Evolutionary conservation across 1,139 yeast genomes (phyloP).

Genomic region (Lodderomyces beijingensis): DNA sequence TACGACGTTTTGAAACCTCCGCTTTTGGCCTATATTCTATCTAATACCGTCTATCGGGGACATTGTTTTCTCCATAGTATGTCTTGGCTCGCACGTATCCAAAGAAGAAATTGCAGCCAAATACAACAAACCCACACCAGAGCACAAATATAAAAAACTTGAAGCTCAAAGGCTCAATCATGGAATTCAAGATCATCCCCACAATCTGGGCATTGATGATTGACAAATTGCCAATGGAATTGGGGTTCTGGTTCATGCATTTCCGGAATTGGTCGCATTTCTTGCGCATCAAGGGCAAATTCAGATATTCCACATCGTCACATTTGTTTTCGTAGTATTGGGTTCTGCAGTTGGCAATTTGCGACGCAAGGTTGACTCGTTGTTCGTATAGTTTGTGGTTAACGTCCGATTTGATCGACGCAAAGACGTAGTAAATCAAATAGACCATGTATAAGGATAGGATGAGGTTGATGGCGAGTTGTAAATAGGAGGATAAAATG

Average conservation of each 20-base stretch:
- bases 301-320: slow-evolving; percentile 37
- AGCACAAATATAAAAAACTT: slow-evolving; percentile 47
- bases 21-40: too few species aligned
- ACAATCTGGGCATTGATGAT: slow-evolving; percentile 59
- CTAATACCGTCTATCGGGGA: too few species aligned
- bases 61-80: slow-evolving; percentile 39
- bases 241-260: slow-evolving; percentile 58
- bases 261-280: slow-evolving; percentile 58
- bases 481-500: slow-evolving; percentile 55
- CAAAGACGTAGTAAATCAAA: slow-evolving; percentile 38
- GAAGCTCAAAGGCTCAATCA: slow-evolving; percentile 60
- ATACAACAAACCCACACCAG: slow-evolving; percentile 24
- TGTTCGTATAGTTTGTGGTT: slow-evolving; percentile 41
- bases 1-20: too few species aligned
- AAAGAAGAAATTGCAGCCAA: slow-evolving; percentile 38
- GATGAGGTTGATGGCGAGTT: slow-evolving; percentile 43
- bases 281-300: slow-evolving; percentile 57
- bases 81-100: slow-evolving; percentile 45
- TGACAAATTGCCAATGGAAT: slow-evolving; percentile 38
- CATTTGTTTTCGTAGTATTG: slow-evolving; percentile 55
- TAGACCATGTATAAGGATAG: slow-evolving; percentile 42
- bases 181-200: slow-evolving; percentile 58
- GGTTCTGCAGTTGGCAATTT: slow-evolving; percentile 46
- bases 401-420: slow-evolving; percentile 51
- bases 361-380: slow-evolving; percentile 31